Evolutionary conservation across 352 stramenopile species (phyloP), one percentile per base, ranked within the genome.

Genomic region (Globisporangium takayamanum): DNA sequence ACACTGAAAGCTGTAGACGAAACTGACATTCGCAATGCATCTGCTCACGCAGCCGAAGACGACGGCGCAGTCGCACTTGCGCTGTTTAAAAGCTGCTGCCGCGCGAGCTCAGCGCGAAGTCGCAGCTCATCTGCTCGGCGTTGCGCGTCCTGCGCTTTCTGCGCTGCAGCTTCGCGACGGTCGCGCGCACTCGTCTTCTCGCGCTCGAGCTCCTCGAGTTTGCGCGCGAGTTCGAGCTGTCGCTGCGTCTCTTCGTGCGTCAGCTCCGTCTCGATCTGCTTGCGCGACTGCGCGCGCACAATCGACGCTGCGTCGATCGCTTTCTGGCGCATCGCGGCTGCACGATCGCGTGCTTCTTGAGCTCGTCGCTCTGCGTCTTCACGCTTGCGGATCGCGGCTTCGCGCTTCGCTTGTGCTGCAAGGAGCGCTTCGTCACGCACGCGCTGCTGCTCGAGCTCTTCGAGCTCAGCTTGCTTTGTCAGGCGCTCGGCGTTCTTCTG

Each of bases 301-400:
- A 86, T 68, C 49, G 78, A 76, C 12, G 76, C 80, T 12, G 84
- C 84, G n/a, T 86, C 66, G 25, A 92, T 76, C 1, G 82, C 84
- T 11, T 78, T 62, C 15, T 60, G 71, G 0, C 84, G 73, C 78
- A 92, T 88, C 2, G 63, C 72, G 11, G 88, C 78, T 5, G 84
- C 84, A 26, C 75, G 76, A 8, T 84, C 70, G 1, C 72, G 70
- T 5, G 78, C 80, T 28, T 87, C 78, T 7, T 73, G 63, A 0
- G 81, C 82, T 48, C 74, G 80, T 14, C 70, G 68, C 60, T 94
- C 84, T n/a, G 82, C 83, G 8, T 91, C 82, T 5, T 79, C 67
- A 14, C 84, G 84, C 51, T 76, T 81, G 26, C 66, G 68, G 15
- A 79, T 76, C 6, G 84, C 84, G 22, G 84, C 84, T 22, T 84